Evolutionary conservation across 2,329 filamentous ascomycete species (phyloP), one percentile per base, ranked within the genome.

Genomic region (Hypoxylon sp.): DNA sequence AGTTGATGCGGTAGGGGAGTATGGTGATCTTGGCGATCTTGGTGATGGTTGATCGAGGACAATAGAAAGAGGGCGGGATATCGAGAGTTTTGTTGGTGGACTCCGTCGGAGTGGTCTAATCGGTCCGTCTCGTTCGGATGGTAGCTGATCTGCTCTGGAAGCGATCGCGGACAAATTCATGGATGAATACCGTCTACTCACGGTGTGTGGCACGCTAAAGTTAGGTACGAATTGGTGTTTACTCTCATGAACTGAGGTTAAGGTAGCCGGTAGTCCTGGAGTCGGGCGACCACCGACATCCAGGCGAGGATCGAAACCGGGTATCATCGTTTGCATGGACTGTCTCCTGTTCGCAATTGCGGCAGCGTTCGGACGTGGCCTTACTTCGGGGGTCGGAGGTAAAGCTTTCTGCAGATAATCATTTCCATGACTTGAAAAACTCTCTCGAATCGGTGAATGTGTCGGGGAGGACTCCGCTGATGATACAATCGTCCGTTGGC

Each of bases 401-500:
- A 72, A 71, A 23, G 69, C 64, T 19, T 70, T 38, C n/a, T 72
- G 67, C 63, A 53, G 72, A 60, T 21, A 69, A 62, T 82, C 80
- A 3, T 80, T 78, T 6, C 60, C 60, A n/a, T 79, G 74, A 60
- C 78, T 81, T 14, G 78, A 79, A 61, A 88, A 88, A 59, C 80
- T 86, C 36, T 86, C 84, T 11, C 83, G 80, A 0, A 82, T 83
- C 0, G 89, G 88, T 1, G 88, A 90, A 61, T 81, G 83, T 14
- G 86, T 81, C 2, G 87, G 86, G 0, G 88, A 90, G 0, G 87
- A 89, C 30, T 81, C 83, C 17, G 84, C 82, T 0, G 88, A 90
- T 1, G 88, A 90, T 6, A 89, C 74, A 25, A 87, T 79, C 2
- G 89, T 90, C 63, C 86, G 82, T 74, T 90, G 87, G 5, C 86